Base-by-base conservation (phyloP, 768 basidiomycete genomes). In the Leucosporidium scottii region DNA sequence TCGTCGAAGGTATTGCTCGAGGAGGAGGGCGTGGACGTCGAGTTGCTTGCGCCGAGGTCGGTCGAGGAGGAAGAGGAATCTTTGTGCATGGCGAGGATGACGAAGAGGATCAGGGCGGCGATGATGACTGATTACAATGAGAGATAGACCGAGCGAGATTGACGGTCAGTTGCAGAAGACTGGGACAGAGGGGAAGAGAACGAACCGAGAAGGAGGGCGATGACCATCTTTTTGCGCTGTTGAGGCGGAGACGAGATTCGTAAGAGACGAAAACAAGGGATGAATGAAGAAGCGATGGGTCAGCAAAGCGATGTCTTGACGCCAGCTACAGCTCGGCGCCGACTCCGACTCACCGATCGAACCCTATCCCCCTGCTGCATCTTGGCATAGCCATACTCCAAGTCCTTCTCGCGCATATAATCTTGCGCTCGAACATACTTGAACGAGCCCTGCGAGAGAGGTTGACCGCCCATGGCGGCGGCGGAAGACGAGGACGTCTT, bases 381-480 rank as follows among this genome's bases (percentile, higher is more conserved):
- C 18, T 64, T 9, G 20, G 70, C 66, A 27, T 63, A 71, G 0
- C 66, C 66, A 8, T 66, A 71, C 57, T 65, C 66, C 48, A 71
- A 36, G 31, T 71, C 70, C 59, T 68, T 68, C 64, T 65, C 70
- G 2, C 64, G n/a, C 27, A 59, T 50, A 4, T 47, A 5, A 6
- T 12, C 13, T 3, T 28, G 13, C 7, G 34, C 47, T 44, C 39
- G 39, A 44, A 13, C 39, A 44, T 44, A 44, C 39, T 44, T 44
- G 39, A 12, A 44, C 13, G 6, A 15, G 2, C 39, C 39, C 15
- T 44, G 39, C 39, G 39, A 17, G 39, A 44, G 8, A 3, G 39
- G 39, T 15, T 44, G 39, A 44, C 39, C 39, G 7, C 39, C 8
- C 39, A 44, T 44, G 8, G 13, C 13, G 39, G 39, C 39, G 13